Evolutionary conservation across 2,329 filamentous ascomycete genomes (phyloP).

Genomic region (Alternaria solani): DNA sequence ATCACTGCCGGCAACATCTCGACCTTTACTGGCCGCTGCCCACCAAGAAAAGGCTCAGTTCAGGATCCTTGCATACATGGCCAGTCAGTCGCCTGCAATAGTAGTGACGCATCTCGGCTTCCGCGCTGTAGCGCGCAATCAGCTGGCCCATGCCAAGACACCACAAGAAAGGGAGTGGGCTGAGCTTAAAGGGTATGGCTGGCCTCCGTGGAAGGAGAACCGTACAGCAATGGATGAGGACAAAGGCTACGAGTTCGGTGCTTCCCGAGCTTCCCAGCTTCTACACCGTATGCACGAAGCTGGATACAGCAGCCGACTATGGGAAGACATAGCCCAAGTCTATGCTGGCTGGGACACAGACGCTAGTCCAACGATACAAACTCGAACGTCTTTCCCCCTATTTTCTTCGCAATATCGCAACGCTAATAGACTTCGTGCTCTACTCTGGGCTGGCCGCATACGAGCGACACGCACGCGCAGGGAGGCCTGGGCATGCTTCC

Average conservation of each 20-base stretch:
- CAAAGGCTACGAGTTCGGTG: conserved; percentile 64
- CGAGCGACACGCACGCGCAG: conserved; percentile 66
- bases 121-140: conserved; percentile 63
- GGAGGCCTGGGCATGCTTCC: conserved; percentile 72
- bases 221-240: conserved; percentile 67
- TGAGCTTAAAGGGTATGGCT: conserved; percentile 65
- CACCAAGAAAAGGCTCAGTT: conserved; percentile 67
- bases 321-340: conserved; percentile 63
- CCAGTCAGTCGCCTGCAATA: conserved; percentile 61
- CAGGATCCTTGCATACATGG: conserved; percentile 65
- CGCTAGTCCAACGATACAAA: conserved; percentile 69
- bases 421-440: conserved; percentile 22
- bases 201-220: conserved; percentile 72
- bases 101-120: conserved; percentile 67
- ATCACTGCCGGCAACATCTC: conserved; percentile 56
- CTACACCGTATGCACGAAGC: conserved; percentile 66
- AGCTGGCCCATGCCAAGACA: conserved; percentile 67
- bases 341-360: conserved; percentile 71
- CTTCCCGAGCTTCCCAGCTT: conserved; percentile 64
- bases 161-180: conserved; percentile 65
- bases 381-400: conserved; percentile 54
- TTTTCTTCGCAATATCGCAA: conserved; percentile 15
- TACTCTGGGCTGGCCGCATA: conserved; percentile 66
- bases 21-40: conserved; percentile 59
- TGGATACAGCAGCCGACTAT: conserved; percentile 61